A percentile compares a stretch with the other conserved stretches of the same genome.
Evolutionary conservation across 2,329 filamentous ascomycete species (phyloP).

Genomic region (Pyricularia pennisetigena): DNA sequence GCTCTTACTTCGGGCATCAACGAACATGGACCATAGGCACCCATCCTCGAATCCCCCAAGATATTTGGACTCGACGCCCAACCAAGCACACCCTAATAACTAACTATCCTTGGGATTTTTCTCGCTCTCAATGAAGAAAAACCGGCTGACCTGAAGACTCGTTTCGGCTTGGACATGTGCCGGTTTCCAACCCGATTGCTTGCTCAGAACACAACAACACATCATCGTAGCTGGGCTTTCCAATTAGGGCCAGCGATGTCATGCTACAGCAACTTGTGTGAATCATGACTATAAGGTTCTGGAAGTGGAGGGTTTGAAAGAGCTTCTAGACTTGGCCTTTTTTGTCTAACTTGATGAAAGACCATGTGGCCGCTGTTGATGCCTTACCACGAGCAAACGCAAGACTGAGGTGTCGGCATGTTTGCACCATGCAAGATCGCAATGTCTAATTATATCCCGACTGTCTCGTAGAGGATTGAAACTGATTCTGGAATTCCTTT

Average conservation of each 20-base stretch:
- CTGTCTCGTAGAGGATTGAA: not conserved
- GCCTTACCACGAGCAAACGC: not conserved
- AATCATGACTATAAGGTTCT: not conserved
- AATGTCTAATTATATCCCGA: not conserved
- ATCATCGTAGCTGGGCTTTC: not conserved
- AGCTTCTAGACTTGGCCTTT: not conserved
- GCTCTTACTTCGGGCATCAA: not conserved
- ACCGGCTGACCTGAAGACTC: not conserved
- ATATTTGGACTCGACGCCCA: not conserved
- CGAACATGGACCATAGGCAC: not conserved
- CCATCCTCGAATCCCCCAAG: not conserved
- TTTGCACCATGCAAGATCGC: not conserved
- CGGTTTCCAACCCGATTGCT: not conserved
- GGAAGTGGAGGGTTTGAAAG: not conserved
- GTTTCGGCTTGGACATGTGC: not conserved
- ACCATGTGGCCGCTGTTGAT: not conserved
- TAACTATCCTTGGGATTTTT: not conserved
- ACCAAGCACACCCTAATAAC: not conserved
- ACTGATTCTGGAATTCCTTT: not conserved
- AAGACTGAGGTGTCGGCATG: not conserved
- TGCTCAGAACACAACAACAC: not conserved
- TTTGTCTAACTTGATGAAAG: not conserved
- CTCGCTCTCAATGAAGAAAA: not conserved
- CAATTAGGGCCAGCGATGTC: not conserved
- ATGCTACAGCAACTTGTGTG: not conserved